Conservation (phyloP, 2,329 filamentous ascomycete species). For the Colletotrichum navitas region DNA sequence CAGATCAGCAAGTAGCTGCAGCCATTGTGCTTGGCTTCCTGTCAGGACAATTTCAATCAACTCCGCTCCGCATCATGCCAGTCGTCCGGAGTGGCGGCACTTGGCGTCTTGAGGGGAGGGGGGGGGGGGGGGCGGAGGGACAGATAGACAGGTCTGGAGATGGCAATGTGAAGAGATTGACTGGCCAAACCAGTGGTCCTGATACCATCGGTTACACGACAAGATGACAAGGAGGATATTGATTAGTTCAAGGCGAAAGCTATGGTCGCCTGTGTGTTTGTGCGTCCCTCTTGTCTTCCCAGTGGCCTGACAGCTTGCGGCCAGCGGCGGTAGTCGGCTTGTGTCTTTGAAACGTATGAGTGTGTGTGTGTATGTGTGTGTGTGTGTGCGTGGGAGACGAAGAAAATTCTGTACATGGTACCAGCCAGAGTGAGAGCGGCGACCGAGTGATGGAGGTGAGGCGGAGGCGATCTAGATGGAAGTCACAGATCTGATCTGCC, state of each 20-base stretch:
- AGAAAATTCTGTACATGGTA: conserved; percentile 19
- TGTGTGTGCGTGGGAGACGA: neutral
- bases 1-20: conserved; percentile 36
- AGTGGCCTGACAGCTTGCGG: conserved; percentile 19
- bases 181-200: conserved; percentile 19
- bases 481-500: neutral
- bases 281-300: conserved; percentile 32
- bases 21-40: conserved; percentile 35
- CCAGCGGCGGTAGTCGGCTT: conserved; percentile 24
- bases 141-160: conserved; percentile 9
- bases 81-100: conserved; percentile 22
- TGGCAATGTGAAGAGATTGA: conserved; percentile 17
- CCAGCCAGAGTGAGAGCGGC: conserved; percentile 27
- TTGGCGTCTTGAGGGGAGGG: conserved; percentile 18
- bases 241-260: conserved; percentile 37
- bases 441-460: conserved; percentile 5
- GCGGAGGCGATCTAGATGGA: conserved; percentile 7
- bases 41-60: conserved; percentile 11
- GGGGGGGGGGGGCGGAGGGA: too few species aligned
- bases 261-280: conserved; percentile 35
- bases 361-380: too few species aligned
- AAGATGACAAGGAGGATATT: conserved; percentile 24
- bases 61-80: conserved; percentile 16
- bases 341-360: conserved; percentile 1
- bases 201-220: conserved; percentile 29